Conservation (phyloP, 306 rosid species). For the Malus sylvestris region DNA sequence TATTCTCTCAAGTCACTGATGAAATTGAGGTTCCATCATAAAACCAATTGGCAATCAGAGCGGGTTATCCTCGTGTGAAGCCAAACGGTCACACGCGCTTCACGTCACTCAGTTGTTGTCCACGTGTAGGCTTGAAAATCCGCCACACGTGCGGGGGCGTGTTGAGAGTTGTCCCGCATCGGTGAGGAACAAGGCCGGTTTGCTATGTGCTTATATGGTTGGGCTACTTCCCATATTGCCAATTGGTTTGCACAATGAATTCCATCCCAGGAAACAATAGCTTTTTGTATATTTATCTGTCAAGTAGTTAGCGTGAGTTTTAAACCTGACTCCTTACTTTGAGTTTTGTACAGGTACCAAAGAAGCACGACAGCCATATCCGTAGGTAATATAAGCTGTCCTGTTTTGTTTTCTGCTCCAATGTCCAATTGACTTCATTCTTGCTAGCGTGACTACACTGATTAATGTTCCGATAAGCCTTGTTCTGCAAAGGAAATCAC, state of each 20-base stretch:
- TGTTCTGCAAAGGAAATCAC: not conserved
- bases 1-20: conserved; percentile 2
- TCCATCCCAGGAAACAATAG: not conserved
- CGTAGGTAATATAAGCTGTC: conserved; percentile 40
- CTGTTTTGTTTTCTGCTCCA: not conserved
- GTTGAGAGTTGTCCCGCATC: no score
- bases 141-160: no score
- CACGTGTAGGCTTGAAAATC: no score
- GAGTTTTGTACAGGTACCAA: conserved; percentile 47
- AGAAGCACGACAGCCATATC: conserved; percentile 88
- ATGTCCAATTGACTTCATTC: not conserved
- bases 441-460: not conserved
- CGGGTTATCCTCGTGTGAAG: no score
- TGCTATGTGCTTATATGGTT: no score
- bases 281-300: not conserved
- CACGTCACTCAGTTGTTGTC: no score
- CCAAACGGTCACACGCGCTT: no score
- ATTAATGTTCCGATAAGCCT: not conserved
- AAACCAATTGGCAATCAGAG: no score
- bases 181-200: no score
- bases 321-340: not conserved
- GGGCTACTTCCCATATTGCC: no score
- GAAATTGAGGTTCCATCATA: no score
- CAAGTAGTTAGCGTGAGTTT: not conserved
- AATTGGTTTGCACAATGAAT: not conserved